Percentiles rank a stretch among this genome's conserved stretches.
Conservation (phyloP, 2,329 filamentous ascomycete genomes). For the Cercospora canescens region DNA sequence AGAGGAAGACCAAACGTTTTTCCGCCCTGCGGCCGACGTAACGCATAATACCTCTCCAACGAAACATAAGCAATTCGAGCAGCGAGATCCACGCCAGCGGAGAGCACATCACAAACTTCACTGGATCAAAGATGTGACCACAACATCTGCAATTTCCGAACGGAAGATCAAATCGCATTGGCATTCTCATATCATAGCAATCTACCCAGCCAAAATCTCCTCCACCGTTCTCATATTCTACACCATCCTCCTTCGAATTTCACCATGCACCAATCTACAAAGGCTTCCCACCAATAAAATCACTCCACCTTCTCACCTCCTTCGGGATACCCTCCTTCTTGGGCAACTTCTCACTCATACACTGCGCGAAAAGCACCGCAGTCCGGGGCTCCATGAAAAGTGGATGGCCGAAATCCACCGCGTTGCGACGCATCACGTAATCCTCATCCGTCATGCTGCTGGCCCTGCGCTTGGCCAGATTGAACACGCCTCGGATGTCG, state of each 20-base stretch:
- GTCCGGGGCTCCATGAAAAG: constrained; percentile 99
- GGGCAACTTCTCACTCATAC: constrained; percentile 95
- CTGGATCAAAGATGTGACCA: too few relatives aligned
- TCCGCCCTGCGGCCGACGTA: too few relatives aligned
- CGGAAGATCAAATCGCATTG: neutral
- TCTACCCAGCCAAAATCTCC: neutral
- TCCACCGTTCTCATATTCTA: neutral
- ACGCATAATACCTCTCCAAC: too few relatives aligned
- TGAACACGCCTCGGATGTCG: constrained; percentile 94
- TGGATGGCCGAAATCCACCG: constrained; percentile 96
- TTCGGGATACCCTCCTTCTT: constrained; percentile 79
- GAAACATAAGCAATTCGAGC: too few relatives aligned
- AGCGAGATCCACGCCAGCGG: too few relatives aligned
- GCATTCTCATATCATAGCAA: neutral
- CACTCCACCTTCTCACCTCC: constrained; percentile 92
- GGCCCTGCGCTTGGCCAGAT: constrained; percentile 79
- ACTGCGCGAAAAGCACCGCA: constrained; percentile 91
- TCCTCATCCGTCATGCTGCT: constrained; percentile 88
- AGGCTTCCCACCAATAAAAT: constrained; percentile 87
- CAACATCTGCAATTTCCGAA: too few relatives aligned
- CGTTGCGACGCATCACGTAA: constrained; percentile 94
- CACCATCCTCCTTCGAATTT: neutral
- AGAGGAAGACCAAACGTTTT: too few relatives aligned
- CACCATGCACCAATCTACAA: constrained; percentile 51
- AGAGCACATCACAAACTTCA: too few relatives aligned